Evolutionary conservation across 768 basidiomycete species (phyloP).

Genomic region (Amanita fuliginea): DNA sequence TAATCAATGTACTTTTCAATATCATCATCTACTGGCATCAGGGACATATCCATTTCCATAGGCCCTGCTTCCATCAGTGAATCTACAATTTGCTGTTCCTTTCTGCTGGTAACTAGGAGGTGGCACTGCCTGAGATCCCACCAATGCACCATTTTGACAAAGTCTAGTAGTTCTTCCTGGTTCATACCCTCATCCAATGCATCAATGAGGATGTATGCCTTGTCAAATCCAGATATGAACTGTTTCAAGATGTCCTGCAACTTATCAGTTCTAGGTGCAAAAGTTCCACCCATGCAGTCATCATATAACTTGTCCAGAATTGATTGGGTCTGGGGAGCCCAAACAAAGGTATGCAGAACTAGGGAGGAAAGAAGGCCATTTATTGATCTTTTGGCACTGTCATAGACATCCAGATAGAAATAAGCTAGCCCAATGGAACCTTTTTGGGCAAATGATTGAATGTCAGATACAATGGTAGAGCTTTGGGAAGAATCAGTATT

Average conservation of each 20-base stretch:
- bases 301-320: not conserved
- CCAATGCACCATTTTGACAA: not conserved
- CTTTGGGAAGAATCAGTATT: not conserved
- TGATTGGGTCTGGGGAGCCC: not conserved
- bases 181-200: not conserved
- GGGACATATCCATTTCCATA: not conserved
- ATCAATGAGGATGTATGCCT: constrained; percentile 1
- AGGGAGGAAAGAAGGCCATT: not conserved
- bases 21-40: not conserved
- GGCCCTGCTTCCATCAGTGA: not conserved
- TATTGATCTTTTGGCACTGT: not conserved
- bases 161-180: not conserved
- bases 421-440: not conserved
- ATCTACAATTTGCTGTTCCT: not conserved
- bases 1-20: not conserved
- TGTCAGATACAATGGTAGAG: not conserved
- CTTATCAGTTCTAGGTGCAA: too few relatives aligned
- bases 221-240: not conserved
- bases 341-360: not conserved
- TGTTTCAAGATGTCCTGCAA: not conserved
- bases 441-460: not conserved
- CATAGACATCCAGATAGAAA: not conserved
- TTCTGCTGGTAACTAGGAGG: not conserved
- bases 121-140: not conserved
- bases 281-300: not conserved